phyloP scores from a whole-genome alignment of 164 flowering plant species.

The Cinnamomum chago region DNA sequence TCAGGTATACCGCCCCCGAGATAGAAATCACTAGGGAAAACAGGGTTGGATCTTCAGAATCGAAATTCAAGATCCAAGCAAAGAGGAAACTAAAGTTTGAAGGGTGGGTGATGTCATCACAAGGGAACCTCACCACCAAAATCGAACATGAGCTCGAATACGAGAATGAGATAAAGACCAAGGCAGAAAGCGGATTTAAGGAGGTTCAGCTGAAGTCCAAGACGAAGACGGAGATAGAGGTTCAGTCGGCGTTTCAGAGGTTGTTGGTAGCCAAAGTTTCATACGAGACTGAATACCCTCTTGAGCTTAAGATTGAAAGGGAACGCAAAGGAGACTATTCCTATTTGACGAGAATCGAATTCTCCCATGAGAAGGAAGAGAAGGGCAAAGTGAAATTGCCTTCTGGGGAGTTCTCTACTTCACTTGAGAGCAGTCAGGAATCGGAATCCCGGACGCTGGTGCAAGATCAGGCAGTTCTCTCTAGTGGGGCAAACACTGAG shows the following conservation, averaged over 20 bases:
- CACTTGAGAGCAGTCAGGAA: constrained; percentile 39
- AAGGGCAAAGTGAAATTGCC: constrained; percentile 2
- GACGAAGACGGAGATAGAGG: constrained; percentile 24
- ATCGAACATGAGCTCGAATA: constrained; percentile 30
- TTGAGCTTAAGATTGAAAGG: constrained; percentile 31
- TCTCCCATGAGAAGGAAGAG: constrained; percentile 39
- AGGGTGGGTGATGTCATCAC: constrained; percentile 60
- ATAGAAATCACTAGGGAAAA: constrained; percentile 14
- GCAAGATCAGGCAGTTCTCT: constrained; percentile 51
- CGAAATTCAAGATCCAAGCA: constrained; percentile 40
- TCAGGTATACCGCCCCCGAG: constrained; percentile 16
- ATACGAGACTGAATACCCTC: constrained; percentile 34
- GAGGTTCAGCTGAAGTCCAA: constrained; percentile 44
- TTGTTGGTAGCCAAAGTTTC: constrained; percentile 9
- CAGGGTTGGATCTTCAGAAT: constrained; percentile 39
- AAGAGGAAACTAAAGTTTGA: constrained; percentile 24
- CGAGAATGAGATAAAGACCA: constrained; percentile 37
- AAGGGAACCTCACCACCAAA: constrained; percentile 58
- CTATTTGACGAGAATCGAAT: constrained; percentile 29
- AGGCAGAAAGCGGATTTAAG: constrained; percentile 39
- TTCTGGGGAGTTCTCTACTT: constrained; percentile 7
- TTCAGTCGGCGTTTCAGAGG: constrained; percentile 15
- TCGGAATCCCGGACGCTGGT: constrained; percentile 65
- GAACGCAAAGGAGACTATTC: constrained; percentile 27
- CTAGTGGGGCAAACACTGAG: constrained; percentile 44